Evolutionary conservation across 495 filamentous ascomycete species (phyloP).

Genomic region (Tuber magnatum): DNA sequence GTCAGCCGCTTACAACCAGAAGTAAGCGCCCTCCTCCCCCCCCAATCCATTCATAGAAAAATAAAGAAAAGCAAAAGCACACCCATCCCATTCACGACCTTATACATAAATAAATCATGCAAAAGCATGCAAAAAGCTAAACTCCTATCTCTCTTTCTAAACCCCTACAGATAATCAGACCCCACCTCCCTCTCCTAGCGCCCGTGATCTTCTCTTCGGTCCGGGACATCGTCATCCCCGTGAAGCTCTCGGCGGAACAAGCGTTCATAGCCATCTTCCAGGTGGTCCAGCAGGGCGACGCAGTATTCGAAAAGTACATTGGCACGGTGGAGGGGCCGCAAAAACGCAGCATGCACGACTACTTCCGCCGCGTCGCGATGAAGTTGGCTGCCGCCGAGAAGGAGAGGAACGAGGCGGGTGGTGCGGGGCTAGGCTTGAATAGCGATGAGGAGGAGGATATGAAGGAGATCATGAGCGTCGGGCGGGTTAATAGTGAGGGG

Average conservation of each 20-base stretch:
- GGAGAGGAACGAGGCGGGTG: slow-evolving; percentile 79
- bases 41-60: background rate
- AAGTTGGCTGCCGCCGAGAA: slow-evolving; percentile 73
- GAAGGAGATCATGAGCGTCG: slow-evolving; percentile 91
- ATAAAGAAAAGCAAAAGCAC: background rate
- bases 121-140: slow-evolving; percentile 5
- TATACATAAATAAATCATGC: background rate
- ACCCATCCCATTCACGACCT: background rate
- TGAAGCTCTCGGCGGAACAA: slow-evolving; percentile 91
- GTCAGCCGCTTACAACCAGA: slow-evolving; percentile 68
- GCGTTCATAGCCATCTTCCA: slow-evolving; percentile 91
- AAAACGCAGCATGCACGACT: slow-evolving; percentile 90
- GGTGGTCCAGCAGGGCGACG: slow-evolving; percentile 75
- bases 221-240: slow-evolving; percentile 86
- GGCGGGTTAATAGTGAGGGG: slow-evolving; percentile 69
- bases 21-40: slow-evolving; percentile 16
- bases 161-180: slow-evolving; percentile 51
- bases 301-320: slow-evolving; percentile 90
- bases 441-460: slow-evolving; percentile 91
- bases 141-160: background rate
- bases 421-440: slow-evolving; percentile 71
- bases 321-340: slow-evolving; percentile 49
- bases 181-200: slow-evolving; percentile 69
- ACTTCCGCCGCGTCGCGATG: slow-evolving; percentile 87
- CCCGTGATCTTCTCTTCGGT: slow-evolving; percentile 83